Base-by-base conservation (phyloP, 805 yeast genomes). In the Wickerhamiella sorbophila region DNA sequence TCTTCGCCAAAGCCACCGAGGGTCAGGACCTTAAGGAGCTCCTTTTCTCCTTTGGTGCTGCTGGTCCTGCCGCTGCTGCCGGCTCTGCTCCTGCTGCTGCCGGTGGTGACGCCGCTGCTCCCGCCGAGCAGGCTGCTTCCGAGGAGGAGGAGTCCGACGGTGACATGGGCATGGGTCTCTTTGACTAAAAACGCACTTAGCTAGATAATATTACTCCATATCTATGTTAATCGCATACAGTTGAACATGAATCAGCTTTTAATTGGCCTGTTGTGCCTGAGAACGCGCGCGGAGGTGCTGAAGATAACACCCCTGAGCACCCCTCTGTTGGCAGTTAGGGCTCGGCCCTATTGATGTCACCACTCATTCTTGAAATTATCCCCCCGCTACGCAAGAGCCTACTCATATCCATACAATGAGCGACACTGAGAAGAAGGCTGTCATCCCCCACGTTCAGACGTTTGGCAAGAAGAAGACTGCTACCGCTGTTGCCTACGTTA, bases 381-480 rank as follows among this genome's bases (percentile, higher is more conserved):
- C 35, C 10, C 33, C 19, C 12, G 10, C 15, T 15, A n/a, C 21
- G 17, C 33, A 27, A 24, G 17, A 31, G 37, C 33, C 29, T 8
- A 18, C 40, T 27, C 35, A 20, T 31, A 31, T 31, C 40, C 40
- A 26, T 32, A 31, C 20, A 16, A 38, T 31, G 40, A 38, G 40
- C 38, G 43, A 45, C 31, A 33, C 39, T 33, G 29, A 29, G 19
- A 31, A n/a, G 26, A 39, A 35, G 35, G 27, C 41, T 41, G 41
- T 24, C 33, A 35, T 38, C 16, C 43, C 40, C 42, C 47, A 51
- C 60, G 58, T 58, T 42, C 69, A 87, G 95, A 91, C 97, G 71
- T 91, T 91, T 75, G 98, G 98, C 75, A 91, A 88, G 79, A 91
- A 91, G 88, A 91, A 82, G 78, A 83, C 95, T 68, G 98, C 98